Percentiles rank a stretch among this genome's conserved stretches.
phyloP scores from a whole-genome alignment of 2,329 filamentous ascomycete species.

The Arthroderma sp. region DNA sequence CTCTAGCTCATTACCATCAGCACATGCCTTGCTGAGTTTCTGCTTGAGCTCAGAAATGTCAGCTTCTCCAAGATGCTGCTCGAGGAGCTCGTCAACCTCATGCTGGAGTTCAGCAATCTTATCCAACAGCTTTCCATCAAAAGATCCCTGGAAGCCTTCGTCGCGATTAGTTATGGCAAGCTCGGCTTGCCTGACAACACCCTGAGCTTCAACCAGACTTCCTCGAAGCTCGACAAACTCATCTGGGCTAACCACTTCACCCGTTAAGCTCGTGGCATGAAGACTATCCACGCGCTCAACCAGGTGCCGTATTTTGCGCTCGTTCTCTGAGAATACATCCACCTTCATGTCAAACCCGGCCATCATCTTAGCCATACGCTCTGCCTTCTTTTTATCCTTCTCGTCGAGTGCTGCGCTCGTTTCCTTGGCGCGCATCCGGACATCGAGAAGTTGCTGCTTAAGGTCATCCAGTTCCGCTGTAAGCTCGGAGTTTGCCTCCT shows the following conservation, averaged over 20 bases:
- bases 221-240: conserved; percentile 66
- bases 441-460: conserved; percentile 89
- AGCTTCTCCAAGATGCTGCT: conserved; percentile 62
- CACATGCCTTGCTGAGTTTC: conserved; percentile 63
- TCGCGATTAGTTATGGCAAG: conserved; percentile 62
- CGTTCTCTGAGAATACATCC: conserved; percentile 88
- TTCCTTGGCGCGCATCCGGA: conserved; percentile 93
- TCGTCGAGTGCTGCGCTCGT: conserved; percentile 80
- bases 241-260: conserved; percentile 69
- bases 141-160: conserved; percentile 12
- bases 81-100: conserved; percentile 73
- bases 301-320: conserved; percentile 68
- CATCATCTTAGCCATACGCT: conserved; percentile 99
- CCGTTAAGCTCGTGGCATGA: conserved; percentile 61
- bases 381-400: conserved; percentile 97
- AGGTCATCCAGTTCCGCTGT: conserved; percentile 86
- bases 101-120: conserved; percentile 62
- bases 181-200: conserved; percentile 84
- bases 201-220: conserved; percentile 76
- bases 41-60: conserved; percentile 79
- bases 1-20: conserved; percentile 61
- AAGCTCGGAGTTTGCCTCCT: conserved; percentile 88
- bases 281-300: conserved; percentile 74
- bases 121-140: conserved; percentile 60
- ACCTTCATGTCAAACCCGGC: conserved; percentile 89